Evolutionary conservation across 192 early-diverging fungal species (phyloP), one percentile per base, ranked within the genome.

Genomic region (Lobosporangium transversale): DNA sequence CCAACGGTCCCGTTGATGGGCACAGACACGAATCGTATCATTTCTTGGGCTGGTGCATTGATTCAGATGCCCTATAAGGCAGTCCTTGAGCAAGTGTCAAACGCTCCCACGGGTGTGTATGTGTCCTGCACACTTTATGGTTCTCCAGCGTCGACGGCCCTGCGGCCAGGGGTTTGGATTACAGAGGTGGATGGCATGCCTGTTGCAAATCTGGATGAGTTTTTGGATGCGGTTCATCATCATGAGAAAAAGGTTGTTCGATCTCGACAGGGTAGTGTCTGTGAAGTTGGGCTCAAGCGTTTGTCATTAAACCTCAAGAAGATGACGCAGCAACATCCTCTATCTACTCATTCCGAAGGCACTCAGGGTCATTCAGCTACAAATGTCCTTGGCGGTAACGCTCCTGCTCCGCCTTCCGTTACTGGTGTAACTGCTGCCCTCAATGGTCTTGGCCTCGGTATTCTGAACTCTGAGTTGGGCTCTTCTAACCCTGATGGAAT

Each of bases 1-100:
- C 88, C 89, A 18, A 93, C 92, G 1, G 85, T 84, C 7, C 73
- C 83, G 2, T 75, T 81, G 55, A 64, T 81, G 33, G 83, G 84
- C 8, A 81, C 82, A 45, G 89, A 85, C 24, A 92, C 88, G 4
- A 83, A 82, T 9, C 86, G 90, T 32, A 83, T 95, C 0, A 78
- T 97, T 33, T 81, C 88, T 18, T 97, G 95, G 95, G 89, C 91
- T 27, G 95, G 95, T 14, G 94, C 91, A 0, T 64, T 90, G 21
- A 85, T 95, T 51, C 91, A 94, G 65, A 84, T 80, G 35, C 89
- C 92, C 30, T 87, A 91, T 74, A 88, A 87, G 62, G 87, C 91
- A 7, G 83, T 91, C 18, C 68, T 88, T 44, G 88, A 88, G 74
- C 90, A 91, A 68, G 84, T 90, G 5, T 78, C 84, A n/a, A 82